Conservation (phyloP, 805 yeast species). For the Hagleromyces aurorensis region DNA sequence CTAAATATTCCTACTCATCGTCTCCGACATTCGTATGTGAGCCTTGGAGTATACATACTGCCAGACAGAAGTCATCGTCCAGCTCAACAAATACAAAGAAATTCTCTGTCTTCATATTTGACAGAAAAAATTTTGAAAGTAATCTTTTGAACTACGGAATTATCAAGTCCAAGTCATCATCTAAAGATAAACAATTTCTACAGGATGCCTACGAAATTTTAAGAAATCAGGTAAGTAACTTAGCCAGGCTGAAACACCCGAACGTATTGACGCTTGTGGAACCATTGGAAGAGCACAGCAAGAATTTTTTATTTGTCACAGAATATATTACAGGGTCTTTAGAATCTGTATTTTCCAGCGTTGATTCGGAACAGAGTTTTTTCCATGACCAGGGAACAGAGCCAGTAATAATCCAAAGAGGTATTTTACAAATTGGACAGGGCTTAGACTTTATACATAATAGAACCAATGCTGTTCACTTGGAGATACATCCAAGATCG, state of each 20-base stretch:
- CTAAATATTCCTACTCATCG: constrained; percentile 58
- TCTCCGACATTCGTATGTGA: constrained; percentile 67
- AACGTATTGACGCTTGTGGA: constrained; percentile 76
- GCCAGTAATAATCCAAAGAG: constrained; percentile 70
- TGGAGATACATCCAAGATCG: constrained; percentile 71
- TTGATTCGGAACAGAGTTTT: constrained; percentile 24
- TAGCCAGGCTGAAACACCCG: constrained; percentile 85
- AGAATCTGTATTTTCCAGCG: constrained; percentile 33
- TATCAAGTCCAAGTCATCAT: constrained; percentile 34
- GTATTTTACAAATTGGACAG: constrained; percentile 67
- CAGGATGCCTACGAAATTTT: constrained; percentile 62
- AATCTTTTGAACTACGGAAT: constrained; percentile 44
- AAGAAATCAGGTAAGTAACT: constrained; percentile 56
- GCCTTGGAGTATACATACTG: constrained; percentile 82
- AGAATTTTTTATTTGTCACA: constrained; percentile 71
- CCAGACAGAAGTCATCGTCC: constrained; percentile 58
- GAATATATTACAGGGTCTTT: constrained; percentile 64
- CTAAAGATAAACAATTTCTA: constrained; percentile 37
- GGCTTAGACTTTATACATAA: constrained; percentile 80
- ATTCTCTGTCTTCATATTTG: constrained; percentile 82
- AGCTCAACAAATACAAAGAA: constrained; percentile 26
- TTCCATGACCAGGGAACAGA: constrained; percentile 46
- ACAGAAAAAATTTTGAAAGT: constrained; percentile 65
- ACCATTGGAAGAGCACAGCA: constrained; percentile 80
- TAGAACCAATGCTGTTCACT: constrained; percentile 64